These are phyloP conservation scores for Marasmius oreades DNA, from an alignment of 1,284 basidiomycete genomes.

Conservation along the genomic window DNA sequence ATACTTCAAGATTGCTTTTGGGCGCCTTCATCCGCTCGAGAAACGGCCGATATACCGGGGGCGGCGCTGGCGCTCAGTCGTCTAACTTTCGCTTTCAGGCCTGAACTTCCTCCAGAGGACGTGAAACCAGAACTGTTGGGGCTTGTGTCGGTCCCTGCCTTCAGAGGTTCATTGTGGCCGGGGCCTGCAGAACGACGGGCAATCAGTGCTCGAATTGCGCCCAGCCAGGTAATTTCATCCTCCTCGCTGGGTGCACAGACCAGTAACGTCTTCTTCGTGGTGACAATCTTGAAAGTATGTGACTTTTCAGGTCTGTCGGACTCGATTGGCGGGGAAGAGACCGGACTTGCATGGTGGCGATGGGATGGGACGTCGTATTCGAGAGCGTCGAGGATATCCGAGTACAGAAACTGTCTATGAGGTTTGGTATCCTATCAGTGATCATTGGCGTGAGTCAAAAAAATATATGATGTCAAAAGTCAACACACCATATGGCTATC, in stretches of 20 bases:
- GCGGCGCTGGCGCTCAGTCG: conserved; percentile 37
- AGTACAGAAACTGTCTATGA: conserved; percentile 82
- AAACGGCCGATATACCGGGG: conserved; percentile 15
- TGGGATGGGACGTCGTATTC: conserved; percentile 70
- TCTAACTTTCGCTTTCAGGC: conserved; percentile 40
- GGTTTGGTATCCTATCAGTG: conserved; percentile 75
- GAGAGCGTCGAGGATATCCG: conserved; percentile 88
- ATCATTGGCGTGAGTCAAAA: conserved; percentile 9
- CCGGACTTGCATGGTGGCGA: conserved; percentile 34
- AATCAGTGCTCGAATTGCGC: conserved; percentile 88
- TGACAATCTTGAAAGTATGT: conserved; percentile 93
- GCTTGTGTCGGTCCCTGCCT: conserved; percentile 19
- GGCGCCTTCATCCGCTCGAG: conserved; percentile 18
- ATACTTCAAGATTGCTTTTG: conserved; percentile 11
- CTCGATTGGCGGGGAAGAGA: conserved; percentile 34
- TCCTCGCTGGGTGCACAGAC: conserved; percentile 96
- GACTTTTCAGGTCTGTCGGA: conserved; percentile 37
- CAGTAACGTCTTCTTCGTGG: conserved; percentile 85
- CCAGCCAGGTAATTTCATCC: conserved; percentile 98
- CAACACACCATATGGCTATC: conserved; percentile 83
- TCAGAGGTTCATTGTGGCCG: conserved; percentile 24
- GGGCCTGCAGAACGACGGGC: conserved; percentile 57
- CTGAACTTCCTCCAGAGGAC: conserved; percentile 22
- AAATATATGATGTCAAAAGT: conserved; percentile 18
- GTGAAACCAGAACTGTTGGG: conserved; percentile 18